Conservation (phyloP, 768 basidiomycete species). For the Mycena capillaripes region DNA sequence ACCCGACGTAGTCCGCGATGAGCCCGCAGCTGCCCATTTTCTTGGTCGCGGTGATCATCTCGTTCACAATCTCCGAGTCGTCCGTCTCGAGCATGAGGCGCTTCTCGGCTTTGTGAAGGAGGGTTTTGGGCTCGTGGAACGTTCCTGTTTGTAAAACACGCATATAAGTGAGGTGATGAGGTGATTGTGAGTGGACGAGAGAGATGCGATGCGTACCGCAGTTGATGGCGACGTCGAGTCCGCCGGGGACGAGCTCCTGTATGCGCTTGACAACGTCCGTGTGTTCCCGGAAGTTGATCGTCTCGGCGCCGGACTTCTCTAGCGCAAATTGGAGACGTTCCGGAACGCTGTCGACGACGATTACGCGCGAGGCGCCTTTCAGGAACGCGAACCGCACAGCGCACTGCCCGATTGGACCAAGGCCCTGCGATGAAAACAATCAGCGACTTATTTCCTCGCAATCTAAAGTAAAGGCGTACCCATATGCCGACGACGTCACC, state of each 20-base stretch:
- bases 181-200: not conserved
- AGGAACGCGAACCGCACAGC: conserved; percentile 72
- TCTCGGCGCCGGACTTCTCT: conserved; percentile 66
- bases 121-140: conserved; percentile 79
- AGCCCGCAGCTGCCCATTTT: conserved; percentile 75
- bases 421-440: conserved; percentile 53
- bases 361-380: conserved; percentile 79
- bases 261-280: conserved; percentile 66
- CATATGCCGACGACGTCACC: conserved; percentile 82
- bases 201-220: conserved; percentile 51
- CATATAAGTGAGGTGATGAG: not conserved
- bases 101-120: conserved; percentile 78
- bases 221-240: conserved; percentile 75
- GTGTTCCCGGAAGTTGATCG: conserved; percentile 69
- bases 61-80: conserved; percentile 71
- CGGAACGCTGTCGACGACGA: conserved; percentile 76
- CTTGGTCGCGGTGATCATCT: conserved; percentile 60
- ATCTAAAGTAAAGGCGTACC: too few species aligned
- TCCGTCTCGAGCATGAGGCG: conserved; percentile 83
- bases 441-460: not conserved
- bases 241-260: conserved; percentile 72
- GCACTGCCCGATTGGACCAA: conserved; percentile 78
- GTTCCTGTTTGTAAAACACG: conserved; percentile 51
- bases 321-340: conserved; percentile 59
- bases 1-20: conserved; percentile 78